A percentile compares a stretch with the other conserved stretches of the same genome.
These are phyloP conservation scores for Suillus paluster DNA, from an alignment of 768 basidiomycete genomes.

Conservation along the genomic window DNA sequence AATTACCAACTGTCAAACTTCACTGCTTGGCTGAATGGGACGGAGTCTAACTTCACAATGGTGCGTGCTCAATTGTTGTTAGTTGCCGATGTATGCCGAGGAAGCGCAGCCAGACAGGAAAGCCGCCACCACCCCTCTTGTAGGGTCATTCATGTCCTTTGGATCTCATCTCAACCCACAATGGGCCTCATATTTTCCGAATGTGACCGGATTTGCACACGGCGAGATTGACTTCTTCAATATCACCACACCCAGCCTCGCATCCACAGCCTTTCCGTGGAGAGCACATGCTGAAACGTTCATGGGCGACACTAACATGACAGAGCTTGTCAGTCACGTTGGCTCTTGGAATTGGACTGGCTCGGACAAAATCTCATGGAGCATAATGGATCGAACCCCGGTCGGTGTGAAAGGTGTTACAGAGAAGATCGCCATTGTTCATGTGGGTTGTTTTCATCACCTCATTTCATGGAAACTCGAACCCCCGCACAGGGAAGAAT, in stretches of 20 bases:
- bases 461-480: conserved; percentile 9
- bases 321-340: conserved; percentile 48
- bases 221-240: conserved; percentile 67
- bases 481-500: conserved; percentile 60
- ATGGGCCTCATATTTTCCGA: conserved; percentile 65
- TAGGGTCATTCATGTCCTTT: conserved; percentile 51
- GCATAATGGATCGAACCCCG: conserved; percentile 63
- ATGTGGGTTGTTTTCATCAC: conserved; percentile 49
- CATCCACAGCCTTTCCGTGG: conserved; percentile 49
- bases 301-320: conserved; percentile 54
- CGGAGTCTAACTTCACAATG: conserved; percentile 64
- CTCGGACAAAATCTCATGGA: conserved; percentile 64
- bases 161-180: conserved; percentile 49
- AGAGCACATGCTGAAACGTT: conserved; percentile 51
- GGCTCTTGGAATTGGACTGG: conserved; percentile 77
- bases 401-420: conserved; percentile 40
- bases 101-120: conserved; percentile 50
- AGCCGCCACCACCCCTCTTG: conserved; percentile 46
- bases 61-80: conserved; percentile 42
- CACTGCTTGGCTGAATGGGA: conserved; percentile 75
- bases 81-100: conserved; percentile 10
- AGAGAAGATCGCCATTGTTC: conserved; percentile 61
- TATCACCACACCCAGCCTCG: conserved; percentile 54
- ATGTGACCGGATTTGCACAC: conserved; percentile 80
- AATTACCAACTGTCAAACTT: conserved; percentile 71